phyloP scores from a whole-genome alignment of 345 rosid genomes.

The Dimocarpus longan region DNA sequence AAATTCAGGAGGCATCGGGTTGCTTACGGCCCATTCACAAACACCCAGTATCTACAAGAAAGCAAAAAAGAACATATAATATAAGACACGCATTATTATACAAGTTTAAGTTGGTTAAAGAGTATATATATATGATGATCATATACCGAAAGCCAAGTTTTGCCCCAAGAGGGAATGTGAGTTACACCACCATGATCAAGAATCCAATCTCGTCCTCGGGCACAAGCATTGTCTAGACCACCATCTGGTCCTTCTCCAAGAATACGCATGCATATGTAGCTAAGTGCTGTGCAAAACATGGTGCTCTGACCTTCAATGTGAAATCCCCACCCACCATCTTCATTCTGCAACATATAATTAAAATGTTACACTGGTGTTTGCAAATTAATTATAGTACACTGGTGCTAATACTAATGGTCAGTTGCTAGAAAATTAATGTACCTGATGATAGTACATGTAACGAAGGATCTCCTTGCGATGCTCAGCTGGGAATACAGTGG shows the following conservation, averaged over 20 bases:
- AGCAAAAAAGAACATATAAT: not conserved
- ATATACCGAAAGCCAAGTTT: slow-evolving; percentile 43
- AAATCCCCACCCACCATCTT: slow-evolving; percentile 45
- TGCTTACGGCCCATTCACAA: slow-evolving; percentile 33
- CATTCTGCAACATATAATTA: slow-evolving; percentile 25
- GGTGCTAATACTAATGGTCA: no score
- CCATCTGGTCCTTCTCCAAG: slow-evolving; percentile 44
- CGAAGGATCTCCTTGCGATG: slow-evolving; percentile 42
- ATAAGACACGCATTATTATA: no score
- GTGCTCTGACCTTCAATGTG: slow-evolving; percentile 44
- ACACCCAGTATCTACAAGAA: slow-evolving; percentile 32
- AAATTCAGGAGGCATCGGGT: slow-evolving; percentile 41
- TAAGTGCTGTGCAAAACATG: slow-evolving; percentile 39
- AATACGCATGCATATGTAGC: slow-evolving; percentile 42
- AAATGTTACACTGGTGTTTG: not conserved
- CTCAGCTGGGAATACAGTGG: slow-evolving; percentile 33
- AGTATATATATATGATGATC: not conserved
- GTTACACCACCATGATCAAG: slow-evolving; percentile 39
- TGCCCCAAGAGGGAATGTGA: slow-evolving; percentile 44
- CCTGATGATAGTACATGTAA: slow-evolving; percentile 39
- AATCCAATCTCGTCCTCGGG: slow-evolving; percentile 39
- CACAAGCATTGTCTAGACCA: slow-evolving; percentile 34
- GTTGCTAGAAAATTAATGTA: not conserved
- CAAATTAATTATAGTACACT: not conserved
- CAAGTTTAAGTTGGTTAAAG: not conserved